These are phyloP conservation scores for Canavalia gladiata DNA, from an alignment of 306 rosid genomes.

Conservation along the genomic window DNA sequence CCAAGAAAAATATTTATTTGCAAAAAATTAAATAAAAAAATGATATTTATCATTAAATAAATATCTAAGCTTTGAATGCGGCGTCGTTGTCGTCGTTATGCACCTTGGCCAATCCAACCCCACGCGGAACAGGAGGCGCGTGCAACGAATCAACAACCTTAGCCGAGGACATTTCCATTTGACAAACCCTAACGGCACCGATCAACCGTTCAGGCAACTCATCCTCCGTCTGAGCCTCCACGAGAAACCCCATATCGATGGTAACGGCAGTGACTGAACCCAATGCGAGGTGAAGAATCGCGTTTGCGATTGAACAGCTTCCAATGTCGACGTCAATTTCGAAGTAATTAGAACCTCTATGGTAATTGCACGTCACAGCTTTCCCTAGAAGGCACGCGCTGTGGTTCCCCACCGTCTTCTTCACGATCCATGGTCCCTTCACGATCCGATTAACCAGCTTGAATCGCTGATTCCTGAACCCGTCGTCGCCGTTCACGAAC, in stretches of 20 bases:
- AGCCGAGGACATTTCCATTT: conserved; percentile 83
- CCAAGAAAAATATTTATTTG: not conserved
- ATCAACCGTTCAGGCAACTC: conserved; percentile 85
- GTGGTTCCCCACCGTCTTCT: conserved; percentile 83
- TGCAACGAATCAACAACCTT: conserved; percentile 57
- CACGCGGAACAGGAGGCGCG: conserved; percentile 52
- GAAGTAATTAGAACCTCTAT: conserved; percentile 72
- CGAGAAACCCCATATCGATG: conserved; percentile 86
- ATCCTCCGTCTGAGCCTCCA: conserved; percentile 83
- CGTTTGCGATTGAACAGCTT: conserved; percentile 83
- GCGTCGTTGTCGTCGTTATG: conserved; percentile 57
- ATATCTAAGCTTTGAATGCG: not conserved
- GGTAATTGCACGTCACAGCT: conserved; percentile 80
- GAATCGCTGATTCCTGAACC: conserved; percentile 85
- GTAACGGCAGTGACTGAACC: conserved; percentile 77
- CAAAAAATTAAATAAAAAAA: not conserved
- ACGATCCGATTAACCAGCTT: conserved; percentile 90
- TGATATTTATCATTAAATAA: not conserved
- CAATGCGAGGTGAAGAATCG: conserved; percentile 81
- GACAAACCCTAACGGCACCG: conserved; percentile 86
- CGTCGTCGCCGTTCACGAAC: conserved; percentile 79
- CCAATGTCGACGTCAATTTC: conserved; percentile 91
- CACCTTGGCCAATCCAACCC: conserved; percentile 62
- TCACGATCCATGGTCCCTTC: conserved; percentile 94
- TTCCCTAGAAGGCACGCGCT: conserved; percentile 85